Conservation (phyloP, 768 basidiomycete genomes). For the Suillus cothurnatus region DNA sequence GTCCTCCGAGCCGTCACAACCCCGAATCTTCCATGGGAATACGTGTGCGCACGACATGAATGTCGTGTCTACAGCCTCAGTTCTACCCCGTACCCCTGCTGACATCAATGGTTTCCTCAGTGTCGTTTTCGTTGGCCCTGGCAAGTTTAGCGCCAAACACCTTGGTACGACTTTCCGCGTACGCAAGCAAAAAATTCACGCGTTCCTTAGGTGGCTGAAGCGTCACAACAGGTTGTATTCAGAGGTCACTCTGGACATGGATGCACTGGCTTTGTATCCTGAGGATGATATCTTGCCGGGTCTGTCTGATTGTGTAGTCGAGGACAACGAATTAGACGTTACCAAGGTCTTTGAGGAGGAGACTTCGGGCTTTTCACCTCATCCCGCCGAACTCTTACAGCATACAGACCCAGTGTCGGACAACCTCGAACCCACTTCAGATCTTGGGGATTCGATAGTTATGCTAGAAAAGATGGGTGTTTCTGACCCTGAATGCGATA, state of each 20-base stretch:
- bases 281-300: too few species aligned
- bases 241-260: neutral
- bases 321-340: too few species aligned
- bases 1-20: slow-evolving; percentile 22
- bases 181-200: neutral
- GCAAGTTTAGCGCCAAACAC: slow-evolving; percentile 8
- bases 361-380: too few species aligned
- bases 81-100: slow-evolving; percentile 27
- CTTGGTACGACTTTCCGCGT: neutral
- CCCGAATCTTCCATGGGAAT: slow-evolving; percentile 34
- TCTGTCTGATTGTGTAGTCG: too few species aligned
- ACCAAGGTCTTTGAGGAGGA: too few species aligned
- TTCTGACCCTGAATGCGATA: too few species aligned
- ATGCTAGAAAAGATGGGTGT: too few species aligned
- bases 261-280: too few species aligned
- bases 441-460: too few species aligned
- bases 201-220: slow-evolving; percentile 6
- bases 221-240: slow-evolving; percentile 9
- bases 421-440: too few species aligned
- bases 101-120: slow-evolving; percentile 28
- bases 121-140: slow-evolving; percentile 34
- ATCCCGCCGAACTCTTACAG: too few species aligned
- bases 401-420: too few species aligned
- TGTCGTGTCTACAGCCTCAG: slow-evolving; percentile 28
- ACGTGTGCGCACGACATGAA: slow-evolving; percentile 38